Conservation (phyloP, 805 yeast species). For the Schizosaccharomyces japonicus region DNA sequence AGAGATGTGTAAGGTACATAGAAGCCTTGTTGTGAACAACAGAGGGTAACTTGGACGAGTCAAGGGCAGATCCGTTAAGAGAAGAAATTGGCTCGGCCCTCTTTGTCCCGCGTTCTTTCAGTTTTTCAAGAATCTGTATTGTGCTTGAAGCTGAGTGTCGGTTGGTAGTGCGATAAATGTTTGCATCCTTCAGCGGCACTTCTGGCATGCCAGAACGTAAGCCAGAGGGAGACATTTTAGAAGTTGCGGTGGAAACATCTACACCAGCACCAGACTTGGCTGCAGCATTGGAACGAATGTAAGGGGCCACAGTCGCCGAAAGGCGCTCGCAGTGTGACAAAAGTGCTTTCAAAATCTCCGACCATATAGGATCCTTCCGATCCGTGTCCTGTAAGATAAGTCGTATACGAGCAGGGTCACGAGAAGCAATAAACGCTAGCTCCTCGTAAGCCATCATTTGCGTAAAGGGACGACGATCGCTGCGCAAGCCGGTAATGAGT, state of each 20-base stretch:
- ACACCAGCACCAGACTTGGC: too few relatives aligned
- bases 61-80: too few relatives aligned
- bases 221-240: too few relatives aligned
- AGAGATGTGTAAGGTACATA: not conserved
- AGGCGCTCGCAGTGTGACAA: not conserved
- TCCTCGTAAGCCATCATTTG: constrained; percentile 20
- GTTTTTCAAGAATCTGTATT: too few relatives aligned
- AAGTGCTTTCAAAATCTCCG: constrained; percentile 13
- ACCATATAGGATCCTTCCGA: constrained; percentile 16
- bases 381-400: constrained; percentile 18
- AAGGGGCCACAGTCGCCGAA: too few relatives aligned
- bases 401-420: constrained; percentile 15
- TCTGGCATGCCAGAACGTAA: too few relatives aligned
- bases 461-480: not conserved
- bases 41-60: too few relatives aligned
- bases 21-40: not conserved
- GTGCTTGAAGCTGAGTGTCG: too few relatives aligned
- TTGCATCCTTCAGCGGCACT: too few relatives aligned
- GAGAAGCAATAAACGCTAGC: constrained; percentile 14
- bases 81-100: too few relatives aligned
- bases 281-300: not conserved
- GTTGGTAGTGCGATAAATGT: too few relatives aligned
- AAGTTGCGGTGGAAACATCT: not conserved
- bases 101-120: too few relatives aligned
- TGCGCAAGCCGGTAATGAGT: constrained; percentile 17